phyloP scores from a whole-genome alignment of 2,329 filamentous ascomycete genomes.

The Penicillium sp. region DNA sequence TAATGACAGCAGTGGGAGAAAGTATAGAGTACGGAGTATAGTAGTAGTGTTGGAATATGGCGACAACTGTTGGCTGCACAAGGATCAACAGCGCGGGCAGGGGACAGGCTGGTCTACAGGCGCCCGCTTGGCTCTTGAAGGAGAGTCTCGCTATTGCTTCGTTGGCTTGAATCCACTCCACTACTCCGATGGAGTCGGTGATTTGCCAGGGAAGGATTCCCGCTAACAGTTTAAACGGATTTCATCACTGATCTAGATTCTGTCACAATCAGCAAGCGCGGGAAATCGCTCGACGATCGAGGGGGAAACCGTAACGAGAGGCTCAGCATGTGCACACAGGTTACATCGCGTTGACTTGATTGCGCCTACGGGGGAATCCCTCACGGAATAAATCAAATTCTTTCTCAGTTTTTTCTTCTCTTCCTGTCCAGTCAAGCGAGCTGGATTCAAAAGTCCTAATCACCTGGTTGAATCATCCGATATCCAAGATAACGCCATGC shows the following conservation, averaged over 20 bases:
- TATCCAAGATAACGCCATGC: background rate
- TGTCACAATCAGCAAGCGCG: background rate
- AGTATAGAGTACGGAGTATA: no score
- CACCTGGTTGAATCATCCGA: background rate
- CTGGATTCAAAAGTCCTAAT: background rate
- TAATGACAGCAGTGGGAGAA: no score
- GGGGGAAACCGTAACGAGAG: background rate
- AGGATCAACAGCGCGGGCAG: constrained; percentile 4
- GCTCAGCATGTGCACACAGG: background rate
- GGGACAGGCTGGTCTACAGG: constrained; percentile 3
- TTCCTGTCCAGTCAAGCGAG: background rate
- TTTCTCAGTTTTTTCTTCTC: background rate
- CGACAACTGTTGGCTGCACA: constrained; percentile 6
- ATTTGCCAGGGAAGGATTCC: background rate
- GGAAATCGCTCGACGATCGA: background rate
- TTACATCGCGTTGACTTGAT: constrained; percentile 3
- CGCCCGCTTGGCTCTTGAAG: constrained; percentile 8
- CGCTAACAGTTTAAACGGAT: no score
- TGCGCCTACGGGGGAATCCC: background rate
- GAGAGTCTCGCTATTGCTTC: constrained; percentile 1
- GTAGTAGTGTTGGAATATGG: background rate
- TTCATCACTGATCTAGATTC: background rate
- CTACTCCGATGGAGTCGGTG: background rate
- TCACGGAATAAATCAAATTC: background rate
- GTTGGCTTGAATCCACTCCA: background rate